Evolutionary conservation across 176 grass and related monocot species (phyloP).

Genomic region (Carex pumila): DNA sequence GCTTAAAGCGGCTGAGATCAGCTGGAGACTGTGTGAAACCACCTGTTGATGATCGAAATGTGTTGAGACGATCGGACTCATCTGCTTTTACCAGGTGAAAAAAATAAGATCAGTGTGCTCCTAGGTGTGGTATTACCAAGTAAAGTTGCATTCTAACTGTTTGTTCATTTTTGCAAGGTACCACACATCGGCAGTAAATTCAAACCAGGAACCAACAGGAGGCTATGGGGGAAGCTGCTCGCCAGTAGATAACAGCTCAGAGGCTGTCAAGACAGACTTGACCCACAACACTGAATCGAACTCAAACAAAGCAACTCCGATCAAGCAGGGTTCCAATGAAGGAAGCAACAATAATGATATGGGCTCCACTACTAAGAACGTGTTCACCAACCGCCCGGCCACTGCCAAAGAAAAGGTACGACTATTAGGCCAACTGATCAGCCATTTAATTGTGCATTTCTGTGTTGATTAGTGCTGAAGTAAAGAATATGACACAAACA

Average conservation of each 20-base stretch:
- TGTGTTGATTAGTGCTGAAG: not conserved
- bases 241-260: conserved; percentile 51
- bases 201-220: conserved; percentile 43
- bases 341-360: conserved; percentile 75
- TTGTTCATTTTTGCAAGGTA: conserved; percentile 70
- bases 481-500: conserved; percentile 25
- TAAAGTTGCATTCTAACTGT: conserved; percentile 55
- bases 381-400: conserved; percentile 32
- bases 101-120: conserved; percentile 57
- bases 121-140: conserved; percentile 20
- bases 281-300: conserved; percentile 43
- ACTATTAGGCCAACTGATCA: not conserved
- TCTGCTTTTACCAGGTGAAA: conserved; percentile 80
- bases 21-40: conserved; percentile 14
- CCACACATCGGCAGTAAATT: conserved; percentile 37
- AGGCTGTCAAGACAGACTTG: conserved; percentile 54
- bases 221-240: conserved; percentile 55
- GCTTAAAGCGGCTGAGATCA: conserved; percentile 64
- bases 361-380: conserved; percentile 72
- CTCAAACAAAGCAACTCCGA: conserved; percentile 34
- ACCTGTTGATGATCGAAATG: conserved; percentile 45
- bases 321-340: conserved; percentile 76
- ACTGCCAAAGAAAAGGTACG: conserved; percentile 23
- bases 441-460: not conserved
- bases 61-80: conserved; percentile 52